Base-by-base conservation (phyloP, 2,329 filamentous ascomycete genomes). In the Xylaria sp. region DNA sequence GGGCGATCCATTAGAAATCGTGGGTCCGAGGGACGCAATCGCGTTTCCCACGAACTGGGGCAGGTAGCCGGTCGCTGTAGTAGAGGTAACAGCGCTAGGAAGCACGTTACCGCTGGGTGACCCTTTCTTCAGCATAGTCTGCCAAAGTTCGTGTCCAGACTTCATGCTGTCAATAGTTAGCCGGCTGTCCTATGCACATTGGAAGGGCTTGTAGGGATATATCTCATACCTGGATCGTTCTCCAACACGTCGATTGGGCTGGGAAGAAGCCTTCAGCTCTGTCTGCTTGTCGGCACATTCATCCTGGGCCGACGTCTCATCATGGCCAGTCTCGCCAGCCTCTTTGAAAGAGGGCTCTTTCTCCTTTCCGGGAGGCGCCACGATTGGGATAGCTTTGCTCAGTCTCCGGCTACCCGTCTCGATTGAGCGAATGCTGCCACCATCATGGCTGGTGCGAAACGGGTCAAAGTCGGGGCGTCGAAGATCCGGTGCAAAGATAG, bases 21-120 rank as follows among this genome's bases (percentile, higher is more conserved):
- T 69, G 13, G 79, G 79, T 8, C 75, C 72, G 18, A 81, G 72
- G 52, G 78, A 82, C 19, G 80, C 80, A 8, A 80, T 78, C 19
- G 81, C 81, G 66, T 83, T 74, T 16, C 81, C 80, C 8, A 75
- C 70, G 58, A 81, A 83, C 37, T 82, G 79, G 13, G 81, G 82
- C 51, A 84, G 70, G 49, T 80, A 76, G n/a, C 80, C 82, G 34
- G 78, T 80, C 6, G 78, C 81, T 10, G 80, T 83, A 50, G 78
- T 79, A 2, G 81, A 79, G 2, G 80, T 81, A 52, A 84, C 71
- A 8, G 80, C 74, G 54, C 80, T 74, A 9, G 79, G 78, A 50
- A 79, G 72, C 6, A 71, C 77, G 50, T 73, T 73, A 51, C 74
- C 78, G 60, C 78, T 82, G 10, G 80, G 73, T 42, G 79, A 76